These are phyloP conservation scores for Poa pratensis DNA, from an alignment of 176 grass and related monocot genomes.

Conservation along the genomic window DNA sequence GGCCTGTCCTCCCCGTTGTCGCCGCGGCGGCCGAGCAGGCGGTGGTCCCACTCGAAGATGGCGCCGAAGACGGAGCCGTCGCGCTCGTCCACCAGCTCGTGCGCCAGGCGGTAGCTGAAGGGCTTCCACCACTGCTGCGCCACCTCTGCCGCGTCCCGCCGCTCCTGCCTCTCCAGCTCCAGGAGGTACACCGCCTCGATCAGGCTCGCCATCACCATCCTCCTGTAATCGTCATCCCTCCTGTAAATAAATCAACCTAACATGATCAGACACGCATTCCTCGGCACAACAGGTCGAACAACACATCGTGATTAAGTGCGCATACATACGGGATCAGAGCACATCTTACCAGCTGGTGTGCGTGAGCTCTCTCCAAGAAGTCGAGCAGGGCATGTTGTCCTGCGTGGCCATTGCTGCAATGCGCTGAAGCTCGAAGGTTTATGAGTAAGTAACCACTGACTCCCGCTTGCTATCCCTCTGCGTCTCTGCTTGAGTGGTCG, in stretches of 20 bases:
- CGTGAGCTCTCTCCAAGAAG: conserved; percentile 63
- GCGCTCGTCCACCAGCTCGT: conserved; percentile 73
- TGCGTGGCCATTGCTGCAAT: conserved; percentile 62
- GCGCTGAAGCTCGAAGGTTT: not conserved
- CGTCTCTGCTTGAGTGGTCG: not conserved
- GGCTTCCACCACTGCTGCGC: conserved; percentile 95
- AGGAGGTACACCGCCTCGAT: conserved; percentile 93
- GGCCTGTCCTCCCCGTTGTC: conserved; percentile 10
- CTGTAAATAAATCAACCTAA: conserved; percentile 27
- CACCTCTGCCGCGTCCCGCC: conserved; percentile 55
- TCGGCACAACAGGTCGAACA: not conserved
- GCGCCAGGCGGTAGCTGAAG: conserved; percentile 81
- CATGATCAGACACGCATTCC: not conserved
- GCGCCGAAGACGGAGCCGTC: conserved; percentile 91
- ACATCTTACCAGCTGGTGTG: conserved; percentile 65
- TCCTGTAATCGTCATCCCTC: conserved; percentile 81
- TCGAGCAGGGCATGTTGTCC: conserved; percentile 45
- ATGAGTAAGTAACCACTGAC: not conserved
- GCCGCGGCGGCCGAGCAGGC: not conserved
- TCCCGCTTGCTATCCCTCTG: not conserved
- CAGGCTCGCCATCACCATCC: conserved; percentile 87
- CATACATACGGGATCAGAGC: not conserved
- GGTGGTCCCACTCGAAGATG: conserved; percentile 79
- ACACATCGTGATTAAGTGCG: no score
- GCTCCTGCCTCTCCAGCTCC: conserved; percentile 84